Conservation (phyloP, 257 asterid species). For the Misopates orontium region DNA sequence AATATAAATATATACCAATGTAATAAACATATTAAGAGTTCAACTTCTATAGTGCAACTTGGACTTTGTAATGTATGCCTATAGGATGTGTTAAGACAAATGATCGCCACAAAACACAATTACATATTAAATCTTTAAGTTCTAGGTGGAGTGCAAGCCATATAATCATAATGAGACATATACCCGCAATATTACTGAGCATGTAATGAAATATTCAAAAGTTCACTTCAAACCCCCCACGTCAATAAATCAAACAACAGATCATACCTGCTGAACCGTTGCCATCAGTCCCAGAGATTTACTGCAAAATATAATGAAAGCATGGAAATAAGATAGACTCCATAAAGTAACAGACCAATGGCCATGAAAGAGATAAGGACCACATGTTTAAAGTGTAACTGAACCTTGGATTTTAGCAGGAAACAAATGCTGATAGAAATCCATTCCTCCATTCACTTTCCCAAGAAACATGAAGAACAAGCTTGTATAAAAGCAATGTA, state of each 20-base stretch:
- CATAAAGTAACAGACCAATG: background rate
- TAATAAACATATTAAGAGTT: background rate
- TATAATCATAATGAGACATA: background rate
- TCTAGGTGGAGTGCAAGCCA: background rate
- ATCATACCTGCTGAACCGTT: conserved; percentile 37
- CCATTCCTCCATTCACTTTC: conserved; percentile 2
- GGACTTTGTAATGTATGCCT: conserved; percentile 15
- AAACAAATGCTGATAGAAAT: background rate
- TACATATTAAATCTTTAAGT: conserved; percentile 18
- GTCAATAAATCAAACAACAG: conserved; percentile 19
- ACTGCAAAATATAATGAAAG: conserved; percentile 38
- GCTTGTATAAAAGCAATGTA: background rate
- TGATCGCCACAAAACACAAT: background rate
- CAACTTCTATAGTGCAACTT: conserved; percentile 5
- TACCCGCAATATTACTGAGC: conserved; percentile 2
- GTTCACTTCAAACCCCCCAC: background rate
- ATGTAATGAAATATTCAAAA: conserved; percentile 13
- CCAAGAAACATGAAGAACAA: conserved; percentile 7
- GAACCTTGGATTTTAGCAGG: background rate
- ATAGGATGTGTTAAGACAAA: conserved; percentile 18
- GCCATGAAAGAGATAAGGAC: conserved; percentile 9
- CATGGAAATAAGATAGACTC: background rate
- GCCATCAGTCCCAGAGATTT: conserved; percentile 35
- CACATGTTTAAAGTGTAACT: background rate
- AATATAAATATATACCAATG: background rate